phyloP scores from a whole-genome alignment of 345 rosid genomes.

The Sisymbrium irio region DNA sequence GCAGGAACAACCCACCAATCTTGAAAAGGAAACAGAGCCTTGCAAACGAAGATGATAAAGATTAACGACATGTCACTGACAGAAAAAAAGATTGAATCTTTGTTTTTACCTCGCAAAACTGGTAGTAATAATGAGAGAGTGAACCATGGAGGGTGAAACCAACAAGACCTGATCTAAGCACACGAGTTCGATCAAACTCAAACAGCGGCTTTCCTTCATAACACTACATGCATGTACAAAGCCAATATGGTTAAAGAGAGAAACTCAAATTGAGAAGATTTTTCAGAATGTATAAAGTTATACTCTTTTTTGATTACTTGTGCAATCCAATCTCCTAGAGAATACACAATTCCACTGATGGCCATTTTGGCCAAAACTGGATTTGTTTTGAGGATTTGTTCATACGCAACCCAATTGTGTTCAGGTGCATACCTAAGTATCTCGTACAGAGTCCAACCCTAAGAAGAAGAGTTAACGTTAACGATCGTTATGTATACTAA shows the following conservation, averaged over 20 bases:
- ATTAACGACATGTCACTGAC: not conserved
- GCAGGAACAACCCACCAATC: conserved; percentile 97
- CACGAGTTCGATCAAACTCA: conserved; percentile 62
- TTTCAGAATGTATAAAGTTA: no score
- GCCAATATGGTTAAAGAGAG: not conserved
- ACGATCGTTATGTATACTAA: not conserved
- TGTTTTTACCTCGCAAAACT: conserved; percentile 67
- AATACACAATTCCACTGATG: conserved; percentile 84
- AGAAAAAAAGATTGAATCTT: not conserved
- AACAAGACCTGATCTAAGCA: conserved; percentile 86
- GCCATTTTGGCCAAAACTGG: conserved; percentile 97
- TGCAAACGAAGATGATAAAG: conserved; percentile 12
- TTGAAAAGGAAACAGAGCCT: conserved; percentile 80
- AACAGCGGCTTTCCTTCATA: conserved; percentile 80
- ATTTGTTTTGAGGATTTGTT: conserved; percentile 73
- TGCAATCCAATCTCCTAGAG: conserved; percentile 95
- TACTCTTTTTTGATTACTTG: conserved; percentile 52
- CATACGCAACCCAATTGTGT: conserved; percentile 94
- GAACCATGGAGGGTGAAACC: conserved; percentile 96
- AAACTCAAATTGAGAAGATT: not conserved
- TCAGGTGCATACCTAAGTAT: conserved; percentile 75
- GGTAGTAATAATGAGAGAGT: conserved; percentile 89
- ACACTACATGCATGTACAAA: conserved; percentile 49
- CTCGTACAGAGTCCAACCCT: conserved; percentile 98
- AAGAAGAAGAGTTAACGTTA: not conserved